Percentiles rank a stretch among this genome's conserved stretches.
Conservation (phyloP, 805 yeast genomes). For the Zygoascus bituminiphila region DNA sequence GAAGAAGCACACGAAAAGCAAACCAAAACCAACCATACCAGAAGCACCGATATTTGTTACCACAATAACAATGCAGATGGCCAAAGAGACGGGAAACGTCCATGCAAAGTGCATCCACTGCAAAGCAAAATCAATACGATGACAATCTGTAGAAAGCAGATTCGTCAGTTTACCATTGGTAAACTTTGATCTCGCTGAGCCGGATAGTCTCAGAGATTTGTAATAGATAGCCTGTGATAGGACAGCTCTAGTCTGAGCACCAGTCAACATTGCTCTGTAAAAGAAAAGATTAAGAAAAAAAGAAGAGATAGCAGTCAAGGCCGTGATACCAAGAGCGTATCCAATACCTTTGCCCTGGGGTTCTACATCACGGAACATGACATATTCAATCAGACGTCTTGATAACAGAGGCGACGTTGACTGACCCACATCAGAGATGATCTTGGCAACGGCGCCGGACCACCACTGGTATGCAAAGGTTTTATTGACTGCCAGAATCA, state of each 20-base stretch:
- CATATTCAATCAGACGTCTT: constrained; percentile 54
- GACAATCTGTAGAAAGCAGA: constrained; percentile 70
- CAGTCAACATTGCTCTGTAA: constrained; percentile 50
- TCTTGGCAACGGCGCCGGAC: constrained; percentile 28
- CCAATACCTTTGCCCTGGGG: constrained; percentile 53
- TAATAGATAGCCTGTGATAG: constrained; percentile 61
- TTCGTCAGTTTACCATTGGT: constrained; percentile 70
- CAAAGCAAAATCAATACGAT: constrained; percentile 72
- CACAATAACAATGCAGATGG: constrained; percentile 55
- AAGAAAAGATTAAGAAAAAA: constrained; percentile 53
- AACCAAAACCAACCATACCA: constrained; percentile 61
- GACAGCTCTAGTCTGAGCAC: constrained; percentile 63
- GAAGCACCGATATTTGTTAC: constrained; percentile 63
- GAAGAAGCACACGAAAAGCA: constrained; percentile 32
- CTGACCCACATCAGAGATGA: constrained; percentile 27
- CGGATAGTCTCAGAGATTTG: constrained; percentile 57
- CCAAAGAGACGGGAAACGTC: constrained; percentile 56
- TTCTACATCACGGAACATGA: constrained; percentile 41
- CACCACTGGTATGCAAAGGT: constrained; percentile 31
- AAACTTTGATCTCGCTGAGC: constrained; percentile 47
- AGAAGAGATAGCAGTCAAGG: constrained; percentile 44
- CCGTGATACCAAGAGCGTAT: constrained; percentile 60
- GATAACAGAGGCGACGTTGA: constrained; percentile 62
- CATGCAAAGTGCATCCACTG: constrained; percentile 57
- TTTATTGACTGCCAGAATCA: constrained; percentile 30